Percentiles rank a stretch among this genome's conserved stretches.
Evolutionary conservation across 2,329 filamentous ascomycete genomes (phyloP).

Genomic region (Aureobasidium leucospermi): DNA sequence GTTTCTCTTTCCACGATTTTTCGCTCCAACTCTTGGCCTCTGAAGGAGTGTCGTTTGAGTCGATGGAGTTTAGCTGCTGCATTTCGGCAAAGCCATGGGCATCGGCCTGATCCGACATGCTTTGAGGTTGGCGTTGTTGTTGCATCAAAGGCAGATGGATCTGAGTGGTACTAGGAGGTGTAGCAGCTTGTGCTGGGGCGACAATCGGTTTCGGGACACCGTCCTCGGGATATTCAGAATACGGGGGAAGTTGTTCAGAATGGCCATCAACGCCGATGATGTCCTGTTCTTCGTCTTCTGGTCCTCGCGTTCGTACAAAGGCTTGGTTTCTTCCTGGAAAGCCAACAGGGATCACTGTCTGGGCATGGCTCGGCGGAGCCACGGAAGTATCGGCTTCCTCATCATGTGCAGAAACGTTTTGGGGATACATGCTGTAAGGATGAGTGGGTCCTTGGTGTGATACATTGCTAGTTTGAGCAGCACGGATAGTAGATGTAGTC

Average conservation of each 20-base stretch:
- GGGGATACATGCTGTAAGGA: slow-evolving; percentile 79
- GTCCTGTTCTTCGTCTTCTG: slow-evolving; percentile 80
- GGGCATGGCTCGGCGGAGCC: slow-evolving; percentile 30
- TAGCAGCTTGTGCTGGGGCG: slow-evolving; percentile 3
- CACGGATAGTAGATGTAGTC: slow-evolving; percentile 54
- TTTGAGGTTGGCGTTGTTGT: slow-evolving; percentile 21
- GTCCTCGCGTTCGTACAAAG: slow-evolving; percentile 66
- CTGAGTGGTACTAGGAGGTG: slow-evolving; percentile 16
- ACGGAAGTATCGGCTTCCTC: slow-evolving; percentile 43
- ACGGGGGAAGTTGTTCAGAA: slow-evolving; percentile 84
- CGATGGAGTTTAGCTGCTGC: slow-evolving; percentile 14
- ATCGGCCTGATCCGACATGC: slow-evolving; percentile 25
- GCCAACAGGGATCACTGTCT: slow-evolving; percentile 57
- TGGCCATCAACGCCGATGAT: slow-evolving; percentile 84
- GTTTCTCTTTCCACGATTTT: slow-evolving; percentile 32
- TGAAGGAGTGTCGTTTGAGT: slow-evolving; percentile 9
- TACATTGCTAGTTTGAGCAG: slow-evolving; percentile 51
- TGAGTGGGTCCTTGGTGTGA: slow-evolving; percentile 63
- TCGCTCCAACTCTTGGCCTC: slow-evolving; percentile 27
- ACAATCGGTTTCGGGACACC: slow-evolving; percentile 31
- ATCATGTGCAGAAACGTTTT: slow-evolving; percentile 56
- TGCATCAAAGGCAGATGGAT: slow-evolving; percentile 30
- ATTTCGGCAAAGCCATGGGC: slow-evolving; percentile 5
- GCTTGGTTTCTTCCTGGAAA: slow-evolving; percentile 59
- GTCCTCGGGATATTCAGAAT: slow-evolving; percentile 81